Conservation (phyloP, 1,284 basidiomycete genomes). For the Microbotryomycetes sp. region DNA sequence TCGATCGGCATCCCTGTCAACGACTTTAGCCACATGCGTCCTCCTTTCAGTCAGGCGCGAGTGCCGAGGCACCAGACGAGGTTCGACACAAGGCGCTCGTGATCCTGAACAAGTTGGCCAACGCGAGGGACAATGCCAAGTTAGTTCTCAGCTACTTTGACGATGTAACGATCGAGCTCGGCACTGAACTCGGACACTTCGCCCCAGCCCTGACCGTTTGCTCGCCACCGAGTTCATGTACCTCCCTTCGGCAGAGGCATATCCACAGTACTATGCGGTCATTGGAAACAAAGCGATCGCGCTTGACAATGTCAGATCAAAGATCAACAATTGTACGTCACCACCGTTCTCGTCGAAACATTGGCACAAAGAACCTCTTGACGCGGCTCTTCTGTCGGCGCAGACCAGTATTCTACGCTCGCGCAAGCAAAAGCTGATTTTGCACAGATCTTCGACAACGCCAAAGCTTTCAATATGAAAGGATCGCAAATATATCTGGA, state of each 20-base stretch:
- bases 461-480: constrained; percentile 33
- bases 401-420: constrained; percentile 22
- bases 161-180: too few relatives aligned
- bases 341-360: background rate
- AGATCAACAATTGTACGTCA: constrained; percentile 18
- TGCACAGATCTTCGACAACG: constrained; percentile 34
- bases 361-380: too few relatives aligned
- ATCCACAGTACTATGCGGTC: constrained; percentile 34
- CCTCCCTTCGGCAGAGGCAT: constrained; percentile 27
- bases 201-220: constrained; percentile 1
- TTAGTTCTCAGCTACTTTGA: background rate
- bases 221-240: constrained; percentile 24
- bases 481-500: constrained; percentile 30
- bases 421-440: constrained; percentile 29
- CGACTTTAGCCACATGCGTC: too few relatives aligned
- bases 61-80: background rate
- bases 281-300: constrained; percentile 31
- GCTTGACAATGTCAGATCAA: constrained; percentile 20
- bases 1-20: too few relatives aligned
- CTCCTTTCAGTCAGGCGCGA: too few relatives aligned
- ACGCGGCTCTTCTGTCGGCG: background rate
- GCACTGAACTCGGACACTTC: too few relatives aligned
- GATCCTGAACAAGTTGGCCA: background rate
- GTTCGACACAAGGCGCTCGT: background rate
- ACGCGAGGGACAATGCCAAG: background rate